phyloP scores from a whole-genome alignment of 2,329 filamentous ascomycete species.

The Clonostachys solani region DNA sequence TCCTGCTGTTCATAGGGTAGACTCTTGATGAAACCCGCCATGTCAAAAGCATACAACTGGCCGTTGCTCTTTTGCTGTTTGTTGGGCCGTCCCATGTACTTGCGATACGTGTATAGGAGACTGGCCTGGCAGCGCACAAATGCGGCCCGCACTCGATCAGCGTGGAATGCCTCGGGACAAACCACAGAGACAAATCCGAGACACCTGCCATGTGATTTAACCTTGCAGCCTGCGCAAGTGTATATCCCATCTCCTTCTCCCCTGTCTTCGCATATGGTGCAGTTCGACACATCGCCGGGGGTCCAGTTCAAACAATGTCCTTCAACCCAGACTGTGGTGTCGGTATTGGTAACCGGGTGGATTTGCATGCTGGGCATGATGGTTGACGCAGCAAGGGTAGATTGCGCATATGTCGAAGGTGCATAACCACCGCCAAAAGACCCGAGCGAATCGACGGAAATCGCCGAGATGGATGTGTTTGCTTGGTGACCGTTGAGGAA shows the following conservation, averaged over 20 bases:
- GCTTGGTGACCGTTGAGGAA: constrained; percentile 64
- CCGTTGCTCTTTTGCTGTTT: constrained; percentile 57
- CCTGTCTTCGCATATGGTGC: constrained; percentile 73
- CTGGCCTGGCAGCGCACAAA: constrained; percentile 65
- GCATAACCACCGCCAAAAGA: constrained; percentile 71
- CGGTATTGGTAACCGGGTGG: constrained; percentile 73
- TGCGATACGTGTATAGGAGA: constrained; percentile 62
- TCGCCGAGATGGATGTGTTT: constrained; percentile 54
- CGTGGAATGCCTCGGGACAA: constrained; percentile 57
- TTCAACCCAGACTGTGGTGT: constrained; percentile 79
- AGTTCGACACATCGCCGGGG: constrained; percentile 55
- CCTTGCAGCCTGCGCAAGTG: constrained; percentile 63
- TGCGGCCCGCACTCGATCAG: constrained; percentile 57
- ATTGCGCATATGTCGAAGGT: constrained; percentile 79
- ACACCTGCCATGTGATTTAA: constrained; percentile 54
- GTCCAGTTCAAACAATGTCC: constrained; percentile 75
- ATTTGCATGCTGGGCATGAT: constrained; percentile 83
- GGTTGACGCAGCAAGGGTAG: constrained; percentile 80
- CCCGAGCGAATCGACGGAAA: constrained; percentile 56
- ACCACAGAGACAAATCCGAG: constrained; percentile 60
- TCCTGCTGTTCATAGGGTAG: constrained; percentile 63
- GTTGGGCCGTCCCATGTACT: constrained; percentile 54
- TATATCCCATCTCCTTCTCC: constrained; percentile 70
- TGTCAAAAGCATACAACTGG: constrained; percentile 60
- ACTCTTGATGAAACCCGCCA: constrained; percentile 61